Percentiles rank a stretch among this genome's conserved stretches.
Evolutionary conservation across 2,329 filamentous ascomycete species (phyloP).

Genomic region (Knufia fluminis): DNA sequence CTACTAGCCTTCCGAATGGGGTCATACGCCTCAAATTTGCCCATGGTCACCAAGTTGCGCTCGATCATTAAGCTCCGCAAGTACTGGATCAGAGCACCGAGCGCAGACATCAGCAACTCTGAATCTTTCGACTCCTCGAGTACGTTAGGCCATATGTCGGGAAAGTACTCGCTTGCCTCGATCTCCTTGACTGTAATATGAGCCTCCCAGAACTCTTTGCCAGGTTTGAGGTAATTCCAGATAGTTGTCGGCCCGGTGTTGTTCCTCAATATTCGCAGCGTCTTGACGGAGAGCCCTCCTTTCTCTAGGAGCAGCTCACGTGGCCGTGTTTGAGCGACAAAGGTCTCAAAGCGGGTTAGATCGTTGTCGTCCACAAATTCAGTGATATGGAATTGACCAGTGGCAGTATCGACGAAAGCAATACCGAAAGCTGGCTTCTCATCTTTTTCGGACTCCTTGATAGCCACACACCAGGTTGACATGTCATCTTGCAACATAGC

Average conservation of each 20-base stretch:
- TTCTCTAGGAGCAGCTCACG: conserved; percentile 87
- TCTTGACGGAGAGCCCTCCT: conserved; percentile 74
- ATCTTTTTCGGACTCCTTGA: conserved; percentile 68
- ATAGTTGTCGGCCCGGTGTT: conserved; percentile 87
- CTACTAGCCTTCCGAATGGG: conserved; percentile 87
- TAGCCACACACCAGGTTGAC: conserved; percentile 89
- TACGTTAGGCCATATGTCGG: conserved; percentile 66
- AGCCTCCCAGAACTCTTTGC: conserved; percentile 82
- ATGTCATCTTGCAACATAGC: conserved; percentile 97
- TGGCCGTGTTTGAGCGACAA: conserved; percentile 84
- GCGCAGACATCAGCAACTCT: conserved; percentile 77
- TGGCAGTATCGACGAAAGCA: conserved; percentile 89
- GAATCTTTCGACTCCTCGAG: conserved; percentile 66
- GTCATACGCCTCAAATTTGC: conserved; percentile 84
- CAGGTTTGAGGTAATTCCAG: conserved; percentile 86
- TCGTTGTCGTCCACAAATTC: conserved; percentile 87
- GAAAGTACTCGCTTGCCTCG: conserved; percentile 69
- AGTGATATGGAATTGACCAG: conserved; percentile 87
- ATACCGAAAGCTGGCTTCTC: conserved; percentile 79
- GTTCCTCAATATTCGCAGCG: conserved; percentile 87
- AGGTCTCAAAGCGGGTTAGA: conserved; percentile 93
- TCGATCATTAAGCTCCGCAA: conserved; percentile 81
- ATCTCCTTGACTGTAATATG: conserved; percentile 76
- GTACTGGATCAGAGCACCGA: conserved; percentile 83
- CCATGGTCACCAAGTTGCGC: conserved; percentile 72